These are phyloP conservation scores for Xylaria sp. DNA, from an alignment of 2,329 filamentous ascomycete species.

Conservation along the genomic window DNA sequence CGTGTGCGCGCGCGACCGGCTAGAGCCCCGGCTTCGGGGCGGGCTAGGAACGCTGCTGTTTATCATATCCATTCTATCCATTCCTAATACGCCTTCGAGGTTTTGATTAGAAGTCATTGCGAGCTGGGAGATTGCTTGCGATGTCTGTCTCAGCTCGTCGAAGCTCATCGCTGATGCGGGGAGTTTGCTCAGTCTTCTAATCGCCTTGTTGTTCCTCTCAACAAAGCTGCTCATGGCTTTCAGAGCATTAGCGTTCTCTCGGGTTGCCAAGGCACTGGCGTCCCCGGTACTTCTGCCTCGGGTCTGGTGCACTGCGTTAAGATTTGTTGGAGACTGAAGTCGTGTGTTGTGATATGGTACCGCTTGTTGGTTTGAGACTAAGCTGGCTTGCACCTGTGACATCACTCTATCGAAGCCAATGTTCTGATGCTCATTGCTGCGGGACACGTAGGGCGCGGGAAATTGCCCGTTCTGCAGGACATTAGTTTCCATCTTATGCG, in stretches of 20 bases:
- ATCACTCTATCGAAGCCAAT: conserved; percentile 60
- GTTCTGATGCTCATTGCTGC: conserved; percentile 47
- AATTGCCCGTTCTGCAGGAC: conserved; percentile 43
- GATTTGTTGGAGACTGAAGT: conserved; percentile 46
- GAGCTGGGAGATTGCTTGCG: conserved; percentile 38
- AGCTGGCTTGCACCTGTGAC: conserved; percentile 55
- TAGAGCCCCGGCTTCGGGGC: conserved; percentile 51
- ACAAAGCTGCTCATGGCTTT: conserved; percentile 59
- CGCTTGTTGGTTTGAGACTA: conserved; percentile 43
- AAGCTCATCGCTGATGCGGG: conserved; percentile 51
- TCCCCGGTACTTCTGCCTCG: conserved; percentile 51
- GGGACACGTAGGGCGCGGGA: conserved; percentile 45
- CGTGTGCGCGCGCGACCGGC: conserved; percentile 44
- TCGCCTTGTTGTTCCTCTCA: conserved; percentile 56
- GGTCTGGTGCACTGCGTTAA: conserved; percentile 57
- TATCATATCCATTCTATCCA: conserved; percentile 10
- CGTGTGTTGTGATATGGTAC: conserved; percentile 32
- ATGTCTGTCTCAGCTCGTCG: conserved; percentile 48
- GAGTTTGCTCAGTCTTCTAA: conserved; percentile 56
- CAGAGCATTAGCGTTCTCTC: conserved; percentile 57
- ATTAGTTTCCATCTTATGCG: conserved; percentile 49
- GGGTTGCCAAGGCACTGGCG: conserved; percentile 55
- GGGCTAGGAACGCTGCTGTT: conserved; percentile 47
- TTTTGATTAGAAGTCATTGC: conserved; percentile 25
- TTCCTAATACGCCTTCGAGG: conserved; percentile 8